These are phyloP conservation scores for Lactuca saligna DNA, from an alignment of 129 eudicot species.

Conservation along the genomic window DNA sequence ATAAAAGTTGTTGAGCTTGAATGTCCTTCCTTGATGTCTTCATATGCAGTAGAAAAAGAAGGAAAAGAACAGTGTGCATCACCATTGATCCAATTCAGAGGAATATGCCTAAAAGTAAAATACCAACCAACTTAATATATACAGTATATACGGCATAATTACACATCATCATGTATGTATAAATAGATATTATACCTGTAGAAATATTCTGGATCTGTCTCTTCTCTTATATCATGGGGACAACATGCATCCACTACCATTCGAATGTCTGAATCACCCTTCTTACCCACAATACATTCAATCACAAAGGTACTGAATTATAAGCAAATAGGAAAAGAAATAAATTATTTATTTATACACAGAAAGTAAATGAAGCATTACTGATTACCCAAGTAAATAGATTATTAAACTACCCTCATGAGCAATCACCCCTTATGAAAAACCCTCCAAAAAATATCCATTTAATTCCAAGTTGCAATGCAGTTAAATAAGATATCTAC, in stretches of 20 bases:
- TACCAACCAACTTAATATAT: background rate
- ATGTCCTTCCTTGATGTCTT: conserved; percentile 53
- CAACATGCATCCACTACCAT: conserved; percentile 94
- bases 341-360: background rate
- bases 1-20: conserved; percentile 46
- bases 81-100: conserved; percentile 56
- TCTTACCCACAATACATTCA: conserved; percentile 70
- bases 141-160: background rate
- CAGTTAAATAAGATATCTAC: too few relatives aligned
- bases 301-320: conserved; percentile 81
- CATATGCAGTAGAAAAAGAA: conserved; percentile 46
- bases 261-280: conserved; percentile 69
- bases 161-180: too few relatives aligned
- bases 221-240: conserved; percentile 26
- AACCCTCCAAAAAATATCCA: too few relatives aligned
- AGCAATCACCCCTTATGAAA: conserved; percentile 32
- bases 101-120: conserved; percentile 60
- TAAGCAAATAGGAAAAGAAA: conserved; percentile 10
- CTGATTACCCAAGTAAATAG: background rate
- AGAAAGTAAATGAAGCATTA: conserved; percentile 1
- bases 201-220: too few relatives aligned
- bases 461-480: too few relatives aligned
- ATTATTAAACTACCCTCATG: conserved; percentile 57
- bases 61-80: conserved; percentile 52
- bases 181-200: too few relatives aligned